A percentile compares a stretch with the other conserved stretches of the same genome.
Conservation (phyloP, 768 basidiomycete genomes). For the Leccinum rimulosum region DNA sequence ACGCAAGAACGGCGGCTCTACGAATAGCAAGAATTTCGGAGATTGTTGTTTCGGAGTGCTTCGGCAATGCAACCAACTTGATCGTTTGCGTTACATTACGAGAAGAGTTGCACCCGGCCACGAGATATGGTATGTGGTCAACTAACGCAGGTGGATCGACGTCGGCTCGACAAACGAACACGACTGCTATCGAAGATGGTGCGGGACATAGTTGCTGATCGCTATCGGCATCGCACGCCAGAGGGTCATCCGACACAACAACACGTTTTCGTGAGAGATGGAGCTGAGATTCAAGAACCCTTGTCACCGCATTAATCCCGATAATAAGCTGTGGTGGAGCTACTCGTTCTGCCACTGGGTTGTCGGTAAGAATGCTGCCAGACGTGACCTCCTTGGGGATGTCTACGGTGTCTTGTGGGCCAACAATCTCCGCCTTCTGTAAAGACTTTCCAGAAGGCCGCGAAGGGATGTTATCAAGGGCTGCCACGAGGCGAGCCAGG, state of each 20-base stretch:
- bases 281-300: conserved; percentile 61
- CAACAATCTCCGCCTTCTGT: background rate
- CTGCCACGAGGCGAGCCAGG: conserved; percentile 48
- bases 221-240: background rate
- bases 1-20: conserved; percentile 61
- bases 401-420: conserved; percentile 29
- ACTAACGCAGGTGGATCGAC: conserved; percentile 70
- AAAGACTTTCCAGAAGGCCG: conserved; percentile 19
- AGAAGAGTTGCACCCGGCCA: conserved; percentile 70
- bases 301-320: conserved; percentile 84
- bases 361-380: background rate
- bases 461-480: conserved; percentile 49
- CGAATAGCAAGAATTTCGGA: conserved; percentile 64
- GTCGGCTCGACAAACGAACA: conserved; percentile 75
- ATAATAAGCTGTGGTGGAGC: conserved; percentile 43
- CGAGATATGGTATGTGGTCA: conserved; percentile 72
- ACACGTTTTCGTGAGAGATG: conserved; percentile 24
- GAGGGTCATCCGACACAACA: background rate
- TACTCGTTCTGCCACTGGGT: background rate
- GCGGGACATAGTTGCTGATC: background rate
- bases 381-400: conserved; percentile 6
- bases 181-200: conserved; percentile 28
- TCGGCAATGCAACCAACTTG: conserved; percentile 63
- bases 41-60: conserved; percentile 60
- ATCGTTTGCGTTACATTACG: conserved; percentile 33